Percentiles rank a stretch among this genome's conserved stretches.
phyloP scores from a whole-genome alignment of 2,329 filamentous ascomycete species.

The Pseudogymnoascus sp. region DNA sequence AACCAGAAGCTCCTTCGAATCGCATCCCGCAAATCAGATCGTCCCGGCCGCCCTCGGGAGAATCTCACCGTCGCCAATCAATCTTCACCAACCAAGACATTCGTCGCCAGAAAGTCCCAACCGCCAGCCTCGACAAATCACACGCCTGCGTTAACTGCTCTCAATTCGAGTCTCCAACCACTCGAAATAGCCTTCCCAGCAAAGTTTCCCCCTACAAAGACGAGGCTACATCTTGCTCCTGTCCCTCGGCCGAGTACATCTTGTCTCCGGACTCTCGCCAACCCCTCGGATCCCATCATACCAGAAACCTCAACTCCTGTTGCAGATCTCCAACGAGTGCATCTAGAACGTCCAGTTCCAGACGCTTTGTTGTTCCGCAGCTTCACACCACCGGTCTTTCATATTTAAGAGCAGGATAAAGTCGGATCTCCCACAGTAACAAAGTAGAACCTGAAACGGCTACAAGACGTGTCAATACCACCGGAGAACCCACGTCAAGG shows the following conservation, averaged over 20 bases:
- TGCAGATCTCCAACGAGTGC: neutral
- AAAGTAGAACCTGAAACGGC: slow-evolving; percentile 1
- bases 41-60: neutral
- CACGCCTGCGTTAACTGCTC: neutral
- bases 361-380: neutral
- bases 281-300: neutral
- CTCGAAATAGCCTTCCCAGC: neutral
- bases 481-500: neutral
- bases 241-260: neutral
- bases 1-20: neutral
- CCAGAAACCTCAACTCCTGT: neutral
- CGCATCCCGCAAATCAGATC: neutral
- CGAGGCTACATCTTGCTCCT: neutral
- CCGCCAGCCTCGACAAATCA: neutral
- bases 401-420: neutral
- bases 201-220: neutral
- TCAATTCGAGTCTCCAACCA: neutral
- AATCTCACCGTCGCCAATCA: neutral
- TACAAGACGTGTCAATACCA: neutral
- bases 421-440: neutral
- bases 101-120: neutral
- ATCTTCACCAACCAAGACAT: neutral
- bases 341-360: neutral
- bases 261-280: neutral
- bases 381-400: neutral